Evolutionary conservation across 1,284 basidiomycete species (phyloP), one percentile per base, ranked within the genome.

Genomic region (Ceratobasidium theobromae): DNA sequence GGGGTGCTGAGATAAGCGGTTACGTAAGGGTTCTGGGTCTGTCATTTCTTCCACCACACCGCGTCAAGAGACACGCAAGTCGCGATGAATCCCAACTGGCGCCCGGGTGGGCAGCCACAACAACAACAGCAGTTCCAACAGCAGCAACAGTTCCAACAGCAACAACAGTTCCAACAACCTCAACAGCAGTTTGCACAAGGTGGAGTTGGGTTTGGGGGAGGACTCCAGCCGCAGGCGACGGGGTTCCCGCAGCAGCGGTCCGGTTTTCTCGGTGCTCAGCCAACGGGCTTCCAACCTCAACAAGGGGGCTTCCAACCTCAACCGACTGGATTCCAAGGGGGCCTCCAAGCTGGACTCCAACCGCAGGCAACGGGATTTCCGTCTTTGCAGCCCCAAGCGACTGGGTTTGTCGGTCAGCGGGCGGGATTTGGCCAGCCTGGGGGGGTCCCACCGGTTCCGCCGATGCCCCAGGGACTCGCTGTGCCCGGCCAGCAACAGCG

Each of bases 391-490:
- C 14, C 72, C 62, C 69, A 69, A 58, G 49, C 49, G 16, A 71
- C 72, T 1, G 72, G 71, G n/a, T 38, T 38, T 16, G 9, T 16
- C 73, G 71, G 65, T 55, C 70, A 45, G 28, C 65, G 84, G 8
- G 73, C 76, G 0, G 85, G 86, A 71, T 87, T 84, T 71, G 84
- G 84, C 68, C 81, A 82, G 66, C 80, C 79, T 66, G 72, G 70
- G 16, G 4, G 79, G 78, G 64, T 72, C 70, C 18, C 75, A 75
- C 68, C 76, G 73, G 12, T 80, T 82, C 68, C 75, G 82, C 32
- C 77, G 75, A 35, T 78, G 72, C 58, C 79, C 71, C 41, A 77
- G 71, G 51, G 55, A 46, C 55, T 33, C 55, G 68, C 32, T 60
- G 66, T 41, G 51, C 68, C 67, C 14, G 14, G 55, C 30, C 81